phyloP scores from a whole-genome alignment of 2,329 filamentous ascomycete genomes.

The Pseudopithomyces chartarum region DNA sequence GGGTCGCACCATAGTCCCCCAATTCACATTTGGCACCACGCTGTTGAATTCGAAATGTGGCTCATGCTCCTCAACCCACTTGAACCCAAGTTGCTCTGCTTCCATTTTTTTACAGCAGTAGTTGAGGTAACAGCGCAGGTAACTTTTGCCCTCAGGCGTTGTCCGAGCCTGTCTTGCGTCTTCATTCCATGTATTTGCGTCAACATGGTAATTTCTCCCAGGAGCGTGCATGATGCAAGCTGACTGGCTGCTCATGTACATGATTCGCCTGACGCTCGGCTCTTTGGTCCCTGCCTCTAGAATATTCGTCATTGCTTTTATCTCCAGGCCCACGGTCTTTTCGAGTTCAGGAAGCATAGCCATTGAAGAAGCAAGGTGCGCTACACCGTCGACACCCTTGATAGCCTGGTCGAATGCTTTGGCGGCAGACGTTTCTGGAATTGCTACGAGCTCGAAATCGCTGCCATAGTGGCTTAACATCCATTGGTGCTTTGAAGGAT shows the following conservation, averaged over 20 bases:
- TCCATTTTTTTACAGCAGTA: constrained; percentile 51
- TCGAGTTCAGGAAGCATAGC: too few relatives aligned
- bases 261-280: constrained; percentile 47
- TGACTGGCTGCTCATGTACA: constrained; percentile 47
- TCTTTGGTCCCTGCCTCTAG: constrained; percentile 39
- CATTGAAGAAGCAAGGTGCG: too few relatives aligned
- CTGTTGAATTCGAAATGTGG: constrained; percentile 50
- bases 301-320: too few relatives aligned
- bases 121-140: constrained; percentile 25
- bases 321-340: too few relatives aligned
- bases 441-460: constrained; percentile 45
- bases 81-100: constrained; percentile 50
- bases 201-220: constrained; percentile 21
- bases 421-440: constrained; percentile 46
- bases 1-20: constrained; percentile 32
- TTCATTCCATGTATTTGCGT: too few relatives aligned
- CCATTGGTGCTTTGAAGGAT: constrained; percentile 20
- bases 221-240: constrained; percentile 37
- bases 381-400: too few relatives aligned
- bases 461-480: constrained; percentile 21
- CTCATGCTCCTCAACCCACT: constrained; percentile 49
- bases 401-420: not conserved
- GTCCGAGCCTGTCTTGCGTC: too few relatives aligned
- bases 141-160: constrained; percentile 17
- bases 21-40: constrained; percentile 30